Evolutionary conservation across 176 grass and related monocot species (phyloP).

Genomic region (Typha latifolia): DNA sequence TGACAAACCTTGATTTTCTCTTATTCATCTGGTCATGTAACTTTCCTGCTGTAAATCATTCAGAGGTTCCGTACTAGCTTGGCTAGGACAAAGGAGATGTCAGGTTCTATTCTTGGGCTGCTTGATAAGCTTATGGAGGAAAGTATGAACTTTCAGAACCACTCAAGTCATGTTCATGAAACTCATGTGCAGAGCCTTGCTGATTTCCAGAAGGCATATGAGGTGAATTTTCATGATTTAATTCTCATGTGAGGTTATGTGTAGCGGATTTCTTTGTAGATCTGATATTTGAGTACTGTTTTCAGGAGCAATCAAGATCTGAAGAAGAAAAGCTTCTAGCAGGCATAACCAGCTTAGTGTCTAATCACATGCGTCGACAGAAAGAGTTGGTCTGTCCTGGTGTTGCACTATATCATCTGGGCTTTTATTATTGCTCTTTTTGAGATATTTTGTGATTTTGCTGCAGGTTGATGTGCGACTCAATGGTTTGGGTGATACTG

Average conservation of each 20-base stretch:
- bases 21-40: neutral
- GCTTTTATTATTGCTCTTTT: neutral
- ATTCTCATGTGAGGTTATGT: neutral
- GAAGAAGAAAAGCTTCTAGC: slow-evolving; percentile 77
- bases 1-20: neutral
- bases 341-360: slow-evolving; percentile 72
- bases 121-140: slow-evolving; percentile 57
- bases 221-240: slow-evolving; percentile 35
- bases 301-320: slow-evolving; percentile 77
- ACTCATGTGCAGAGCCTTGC: slow-evolving; percentile 58
- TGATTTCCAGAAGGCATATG: slow-evolving; percentile 78
- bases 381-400: slow-evolving; percentile 58
- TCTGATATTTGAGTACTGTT: slow-evolving; percentile 8
- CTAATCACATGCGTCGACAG: slow-evolving; percentile 64
- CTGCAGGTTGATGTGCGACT: slow-evolving; percentile 72
- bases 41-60: slow-evolving; percentile 20
- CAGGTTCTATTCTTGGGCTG: slow-evolving; percentile 47
- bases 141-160: slow-evolving; percentile 42
- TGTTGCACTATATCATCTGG: neutral
- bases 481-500: slow-evolving; percentile 46
- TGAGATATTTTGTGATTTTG: slow-evolving; percentile 8
- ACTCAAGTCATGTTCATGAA: slow-evolving; percentile 56
- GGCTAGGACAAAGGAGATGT: slow-evolving; percentile 57
- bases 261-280: neutral
- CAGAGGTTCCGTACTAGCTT: slow-evolving; percentile 67